Evolutionary conservation across 371 early-diverging fungal genomes (phyloP).

Genomic region (Choanephora cucurbitarum): DNA sequence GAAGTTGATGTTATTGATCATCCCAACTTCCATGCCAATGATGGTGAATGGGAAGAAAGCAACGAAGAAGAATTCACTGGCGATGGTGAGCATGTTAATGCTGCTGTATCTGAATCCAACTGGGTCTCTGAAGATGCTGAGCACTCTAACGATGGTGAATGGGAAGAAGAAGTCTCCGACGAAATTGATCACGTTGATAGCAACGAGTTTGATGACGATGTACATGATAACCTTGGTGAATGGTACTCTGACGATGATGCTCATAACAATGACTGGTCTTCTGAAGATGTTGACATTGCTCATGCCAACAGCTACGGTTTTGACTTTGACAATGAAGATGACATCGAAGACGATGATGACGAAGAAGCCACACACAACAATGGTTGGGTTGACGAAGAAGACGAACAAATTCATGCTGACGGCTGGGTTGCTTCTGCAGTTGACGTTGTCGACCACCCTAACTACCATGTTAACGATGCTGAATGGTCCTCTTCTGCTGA

Average conservation of each 20-base stretch:
- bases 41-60: constrained; percentile 11
- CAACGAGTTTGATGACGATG: too few species aligned
- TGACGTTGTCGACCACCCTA: neutral
- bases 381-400: constrained; percentile 1
- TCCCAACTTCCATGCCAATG: constrained; percentile 1
- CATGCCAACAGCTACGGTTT: constrained; percentile 4
- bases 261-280: constrained; percentile 14
- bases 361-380: neutral
- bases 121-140: constrained; percentile 25
- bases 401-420: constrained; percentile 7
- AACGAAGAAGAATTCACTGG: constrained; percentile 35
- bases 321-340: neutral
- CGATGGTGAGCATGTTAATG: constrained; percentile 13
- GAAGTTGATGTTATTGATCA: constrained; percentile 3
- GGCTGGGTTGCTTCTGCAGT: constrained; percentile 12
- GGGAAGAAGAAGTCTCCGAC: constrained; percentile 24
- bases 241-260: constrained; percentile 17
- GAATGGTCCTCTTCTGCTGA: constrained; percentile 20
- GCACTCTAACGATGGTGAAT: constrained; percentile 20
- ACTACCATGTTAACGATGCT: constrained; percentile 9
- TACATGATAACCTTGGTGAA: constrained; percentile 7
- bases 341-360: constrained; percentile 10
- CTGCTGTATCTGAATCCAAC: constrained; percentile 7
- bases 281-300: constrained; percentile 17
- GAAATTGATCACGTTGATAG: constrained; percentile 1